These are phyloP conservation scores for Azolla pinnata DNA, from an alignment of 75 land plant genomes.

Conservation along the genomic window DNA sequence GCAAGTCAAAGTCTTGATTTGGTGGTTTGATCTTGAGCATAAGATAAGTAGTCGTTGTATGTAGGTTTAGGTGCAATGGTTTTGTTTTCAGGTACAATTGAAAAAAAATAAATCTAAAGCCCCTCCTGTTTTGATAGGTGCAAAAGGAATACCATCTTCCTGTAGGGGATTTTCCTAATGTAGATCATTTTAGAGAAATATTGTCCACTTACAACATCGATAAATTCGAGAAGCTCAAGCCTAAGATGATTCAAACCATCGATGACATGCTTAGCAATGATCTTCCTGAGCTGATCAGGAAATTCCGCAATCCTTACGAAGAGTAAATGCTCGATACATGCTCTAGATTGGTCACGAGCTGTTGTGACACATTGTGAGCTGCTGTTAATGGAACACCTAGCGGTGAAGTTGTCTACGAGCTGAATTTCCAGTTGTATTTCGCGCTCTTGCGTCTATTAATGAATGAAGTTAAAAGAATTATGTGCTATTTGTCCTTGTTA, in stretches of 20 bases:
- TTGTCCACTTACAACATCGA: conserved; percentile 69
- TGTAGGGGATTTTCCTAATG: conserved; percentile 76
- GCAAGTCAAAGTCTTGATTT: too few species aligned
- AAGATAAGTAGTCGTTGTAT: too few species aligned
- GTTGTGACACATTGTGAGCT: too few species aligned
- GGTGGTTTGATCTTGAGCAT: too few species aligned
- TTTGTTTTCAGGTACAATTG: background rate
- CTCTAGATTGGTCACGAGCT: too few species aligned
- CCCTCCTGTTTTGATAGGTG: conserved; percentile 26
- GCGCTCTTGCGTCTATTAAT: too few species aligned
- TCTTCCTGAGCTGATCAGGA: conserved; percentile 74
- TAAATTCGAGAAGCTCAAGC: conserved; percentile 88
- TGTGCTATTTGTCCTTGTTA: too few species aligned
- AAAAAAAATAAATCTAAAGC: background rate
- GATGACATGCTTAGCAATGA: conserved; percentile 96
- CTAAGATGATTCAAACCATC: conserved; percentile 78
- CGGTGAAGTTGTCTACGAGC: too few species aligned
- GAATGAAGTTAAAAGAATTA: too few species aligned
- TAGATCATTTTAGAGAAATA: conserved; percentile 69
- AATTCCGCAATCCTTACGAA: conserved; percentile 83
- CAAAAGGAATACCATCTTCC: conserved; percentile 77
- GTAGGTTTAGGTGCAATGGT: background rate
- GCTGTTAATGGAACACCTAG: too few species aligned
- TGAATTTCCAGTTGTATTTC: too few species aligned
- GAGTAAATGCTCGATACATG: background rate